phyloP scores from a whole-genome alignment of 2,329 filamentous ascomycete species.

The Pleurostoma richardsiae region DNA sequence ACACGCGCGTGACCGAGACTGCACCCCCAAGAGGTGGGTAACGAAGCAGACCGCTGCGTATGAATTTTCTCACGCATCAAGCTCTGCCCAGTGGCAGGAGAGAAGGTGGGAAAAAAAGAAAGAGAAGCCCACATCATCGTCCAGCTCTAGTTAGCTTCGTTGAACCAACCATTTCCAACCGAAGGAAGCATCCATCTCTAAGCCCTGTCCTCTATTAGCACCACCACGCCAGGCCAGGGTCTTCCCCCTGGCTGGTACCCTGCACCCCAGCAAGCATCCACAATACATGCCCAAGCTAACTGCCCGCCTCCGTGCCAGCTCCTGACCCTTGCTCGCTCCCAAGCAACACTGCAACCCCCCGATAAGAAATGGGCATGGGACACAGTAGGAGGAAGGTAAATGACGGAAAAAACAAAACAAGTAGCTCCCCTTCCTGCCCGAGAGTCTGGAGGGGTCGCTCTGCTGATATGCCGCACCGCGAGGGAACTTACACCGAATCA shows the following conservation, averaged over 20 bases:
- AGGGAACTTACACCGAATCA: not conserved
- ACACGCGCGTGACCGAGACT: too few species aligned
- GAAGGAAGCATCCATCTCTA: conserved; percentile 12
- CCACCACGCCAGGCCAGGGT: conserved; percentile 13
- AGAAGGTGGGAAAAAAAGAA: not conserved
- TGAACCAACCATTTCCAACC: conserved; percentile 15
- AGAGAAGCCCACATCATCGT: not conserved
- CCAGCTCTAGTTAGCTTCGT: conserved; percentile 2
- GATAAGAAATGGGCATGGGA: conserved; percentile 13
- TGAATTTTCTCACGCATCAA: too few species aligned
- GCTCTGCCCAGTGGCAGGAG: too few species aligned
- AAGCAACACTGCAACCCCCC: not conserved
- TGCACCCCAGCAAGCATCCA: conserved; percentile 16
- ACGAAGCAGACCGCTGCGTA: too few species aligned
- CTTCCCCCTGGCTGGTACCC: conserved; percentile 9
- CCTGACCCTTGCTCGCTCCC: conserved; percentile 8
- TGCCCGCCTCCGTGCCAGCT: conserved; percentile 7
- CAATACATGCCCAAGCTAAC: conserved; percentile 6
- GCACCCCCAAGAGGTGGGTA: too few species aligned
- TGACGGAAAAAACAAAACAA: not conserved
- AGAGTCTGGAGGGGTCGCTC: conserved; percentile 1
- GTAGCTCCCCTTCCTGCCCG: not conserved
- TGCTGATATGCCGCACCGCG: not conserved
- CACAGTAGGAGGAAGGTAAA: conserved; percentile 9
- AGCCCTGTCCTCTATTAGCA: conserved; percentile 18